Conservation (phyloP, 108 stramenopile genomes). For the Epithemia pelagica region DNA sequence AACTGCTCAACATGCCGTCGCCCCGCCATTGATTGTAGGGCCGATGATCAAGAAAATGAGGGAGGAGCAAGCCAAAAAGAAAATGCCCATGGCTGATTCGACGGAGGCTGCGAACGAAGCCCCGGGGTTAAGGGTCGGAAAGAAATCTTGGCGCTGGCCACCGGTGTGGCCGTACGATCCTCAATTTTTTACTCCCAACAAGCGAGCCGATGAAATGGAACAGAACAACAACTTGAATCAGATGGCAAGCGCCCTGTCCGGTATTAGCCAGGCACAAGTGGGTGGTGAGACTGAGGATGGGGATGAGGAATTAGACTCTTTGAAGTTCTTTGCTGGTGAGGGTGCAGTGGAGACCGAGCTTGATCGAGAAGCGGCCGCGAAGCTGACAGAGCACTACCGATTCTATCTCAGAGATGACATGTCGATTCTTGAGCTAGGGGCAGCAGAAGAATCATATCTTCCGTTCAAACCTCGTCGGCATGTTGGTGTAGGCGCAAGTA, state of each 20-base stretch:
- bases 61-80: constrained; percentile 65
- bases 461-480: constrained; percentile 63
- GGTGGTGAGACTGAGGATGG: constrained; percentile 15
- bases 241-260: constrained; percentile 34
- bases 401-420: constrained; percentile 74
- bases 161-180: constrained; percentile 82
- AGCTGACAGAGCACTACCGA: constrained; percentile 64
- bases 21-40: constrained; percentile 61
- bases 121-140: constrained; percentile 79
- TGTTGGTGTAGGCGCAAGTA: constrained; percentile 66
- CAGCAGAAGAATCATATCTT: constrained; percentile 79
- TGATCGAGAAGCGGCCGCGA: constrained; percentile 55
- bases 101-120: constrained; percentile 56
- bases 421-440: constrained; percentile 80
- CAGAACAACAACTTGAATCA: constrained; percentile 27
- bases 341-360: constrained; percentile 51
- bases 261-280: constrained; percentile 21
- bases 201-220: constrained; percentile 30
- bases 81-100: constrained; percentile 65
- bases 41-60: constrained; percentile 78
- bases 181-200: constrained; percentile 49
- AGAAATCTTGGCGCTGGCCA: constrained; percentile 81
- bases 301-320: constrained; percentile 46
- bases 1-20: neutral
- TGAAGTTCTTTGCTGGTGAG: constrained; percentile 59